Evolutionary conservation across 1,284 basidiomycete genomes (phyloP), one percentile per base, ranked within the genome.

Genomic region (Ustilago xerochloae): DNA sequence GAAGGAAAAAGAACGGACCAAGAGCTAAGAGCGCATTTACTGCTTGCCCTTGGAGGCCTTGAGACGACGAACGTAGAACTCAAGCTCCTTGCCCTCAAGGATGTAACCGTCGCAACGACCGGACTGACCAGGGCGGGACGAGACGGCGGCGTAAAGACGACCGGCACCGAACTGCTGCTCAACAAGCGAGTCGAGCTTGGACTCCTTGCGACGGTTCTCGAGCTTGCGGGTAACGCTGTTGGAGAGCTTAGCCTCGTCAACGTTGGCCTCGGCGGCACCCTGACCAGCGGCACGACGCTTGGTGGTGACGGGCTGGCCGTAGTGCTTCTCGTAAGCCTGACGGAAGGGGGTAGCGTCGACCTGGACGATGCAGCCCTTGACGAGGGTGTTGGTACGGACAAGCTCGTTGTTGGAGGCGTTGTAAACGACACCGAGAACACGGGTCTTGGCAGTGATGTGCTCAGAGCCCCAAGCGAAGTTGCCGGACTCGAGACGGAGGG

Each of bases 341-440:
- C 82, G 82, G 82, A 84, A 84, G 26, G 82, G 82, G 20, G 81
- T 84, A 32, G 82, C 82, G 51, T 84, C 82, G 49, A 84, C 78
- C 77, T 84, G 82, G 58, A 84, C 81, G 53, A 84, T 76, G 70
- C 80, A 80, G 46, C 74, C 72, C 80, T 84, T 84, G 56, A 84
- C 82, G 24, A 84, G 77, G n/a, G 82, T 84, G 82, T 84, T 84
- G 70, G 82, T 84, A 30, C 82, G 82, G 39, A 84, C 82, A 50
- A 84, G 74, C 80, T 84, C 82, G 81, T 84, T 84, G 79, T 84
- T 84, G 55, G 82, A 84, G 59, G 82, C 82, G 73, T 84, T 84
- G 81, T 81, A 84, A 46, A 84, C 82, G 63, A 84, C 82, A 72
- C 81, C 81, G 12, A 84, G 78, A 30, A 84, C 78, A 79, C 82